These are phyloP conservation scores for Ambrosia hybrid DNA, from an alignment of 140 eudicot genomes.

Conservation along the genomic window DNA sequence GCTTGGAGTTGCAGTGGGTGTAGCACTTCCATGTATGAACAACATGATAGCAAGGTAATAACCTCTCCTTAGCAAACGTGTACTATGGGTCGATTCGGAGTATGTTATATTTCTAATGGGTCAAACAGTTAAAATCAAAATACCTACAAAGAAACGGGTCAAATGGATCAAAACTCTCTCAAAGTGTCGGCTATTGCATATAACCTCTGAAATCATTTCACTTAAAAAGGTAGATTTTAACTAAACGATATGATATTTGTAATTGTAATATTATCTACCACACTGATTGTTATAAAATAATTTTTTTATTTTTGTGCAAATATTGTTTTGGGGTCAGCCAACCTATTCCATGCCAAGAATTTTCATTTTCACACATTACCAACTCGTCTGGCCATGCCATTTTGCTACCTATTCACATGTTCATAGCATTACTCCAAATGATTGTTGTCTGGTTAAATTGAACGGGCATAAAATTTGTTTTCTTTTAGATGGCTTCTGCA, in stretches of 20 bases:
- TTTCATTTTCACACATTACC: too few relatives aligned
- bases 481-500: conserved; percentile 89
- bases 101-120: background rate
- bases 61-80: background rate
- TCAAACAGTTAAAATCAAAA: background rate
- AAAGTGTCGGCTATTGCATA: conserved; percentile 1
- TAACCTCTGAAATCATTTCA: background rate
- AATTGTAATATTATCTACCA: background rate
- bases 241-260: too few relatives aligned
- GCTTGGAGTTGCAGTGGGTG: conserved; percentile 96
- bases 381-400: too few relatives aligned
- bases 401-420: too few relatives aligned
- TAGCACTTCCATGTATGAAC: conserved; percentile 99
- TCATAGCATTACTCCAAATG: too few relatives aligned
- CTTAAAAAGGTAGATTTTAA: background rate
- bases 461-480: background rate
- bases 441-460: too few relatives aligned
- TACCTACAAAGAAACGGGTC: background rate
- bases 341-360: too few relatives aligned
- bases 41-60: conserved; percentile 87
- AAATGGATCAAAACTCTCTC: background rate
- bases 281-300: background rate
- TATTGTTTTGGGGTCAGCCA: too few relatives aligned
- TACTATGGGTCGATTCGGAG: background rate
- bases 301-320: background rate